Percentiles rank a stretch among this genome's conserved stretches.
Evolutionary conservation across 73 alveolate genomes (phyloP).

Genomic region (Paramecium tetraurelia): DNA sequence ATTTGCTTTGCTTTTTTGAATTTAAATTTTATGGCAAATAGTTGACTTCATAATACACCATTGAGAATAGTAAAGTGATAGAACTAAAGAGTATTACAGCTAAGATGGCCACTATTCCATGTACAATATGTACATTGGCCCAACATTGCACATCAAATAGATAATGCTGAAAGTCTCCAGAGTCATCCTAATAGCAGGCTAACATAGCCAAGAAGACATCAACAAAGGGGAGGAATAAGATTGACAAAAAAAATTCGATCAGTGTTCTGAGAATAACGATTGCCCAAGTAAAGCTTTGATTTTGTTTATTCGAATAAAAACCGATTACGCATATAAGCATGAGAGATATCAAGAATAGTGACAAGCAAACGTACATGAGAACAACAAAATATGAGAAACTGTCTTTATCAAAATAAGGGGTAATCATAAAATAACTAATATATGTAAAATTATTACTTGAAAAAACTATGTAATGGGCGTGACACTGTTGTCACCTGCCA

Average conservation of each 20-base stretch:
- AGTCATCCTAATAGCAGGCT: background rate
- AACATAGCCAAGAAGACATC: background rate
- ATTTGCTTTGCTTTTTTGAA: background rate
- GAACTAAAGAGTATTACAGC: background rate
- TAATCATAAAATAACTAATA: background rate
- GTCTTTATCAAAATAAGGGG: background rate
- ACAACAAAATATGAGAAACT: background rate
- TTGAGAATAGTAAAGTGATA: background rate
- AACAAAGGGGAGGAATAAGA: background rate
- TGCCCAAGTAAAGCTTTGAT: slow-evolving; percentile 10
- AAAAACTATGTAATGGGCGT: background rate
- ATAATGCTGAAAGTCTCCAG: background rate
- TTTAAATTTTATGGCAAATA: background rate
- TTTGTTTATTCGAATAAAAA: background rate
- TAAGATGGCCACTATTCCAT: slow-evolving; percentile 17
- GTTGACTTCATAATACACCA: background rate
- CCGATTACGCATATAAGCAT: background rate
- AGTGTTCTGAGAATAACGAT: background rate
- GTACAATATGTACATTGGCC: slow-evolving; percentile 33
- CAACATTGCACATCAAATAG: slow-evolving; percentile 28
- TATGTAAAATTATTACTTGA: background rate
- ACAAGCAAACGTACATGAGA: slow-evolving; percentile 4
- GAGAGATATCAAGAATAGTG: background rate
- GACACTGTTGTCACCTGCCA: background rate
- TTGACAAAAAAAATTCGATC: background rate